Evolutionary conservation across 805 yeast genomes (phyloP), one percentile per base, ranked within the genome.

Genomic region (Teunomyces cretensis): DNA sequence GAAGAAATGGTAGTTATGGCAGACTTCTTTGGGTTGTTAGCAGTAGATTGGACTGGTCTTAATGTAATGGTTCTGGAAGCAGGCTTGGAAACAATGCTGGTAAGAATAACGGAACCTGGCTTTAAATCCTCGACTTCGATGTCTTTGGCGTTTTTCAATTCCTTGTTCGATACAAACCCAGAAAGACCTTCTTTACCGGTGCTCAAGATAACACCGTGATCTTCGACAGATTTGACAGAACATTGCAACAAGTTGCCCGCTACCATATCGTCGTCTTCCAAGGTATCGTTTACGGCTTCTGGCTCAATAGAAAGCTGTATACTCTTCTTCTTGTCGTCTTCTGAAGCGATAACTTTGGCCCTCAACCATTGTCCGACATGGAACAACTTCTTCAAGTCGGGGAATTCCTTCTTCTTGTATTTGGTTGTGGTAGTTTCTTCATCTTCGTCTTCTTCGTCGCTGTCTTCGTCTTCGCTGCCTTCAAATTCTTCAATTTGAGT

Each of bases 191-290:
- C 63, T 33, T 50, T 57, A 28, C 97, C 97, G 32, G 86, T 63
- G 54, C 84, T 85, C 35, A 92, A 67, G 45, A 88, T 79, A 17
- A 82, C 78, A 67, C 99, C 99, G 62, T 89, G 97, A 62, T 94
- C 99, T 74, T 94, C 98, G 17, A 88, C 67, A 39, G 95, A 84
- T 49, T 74, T 76, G 16, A 94, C 81, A 2, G 88, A 74, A 17
- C 83, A 91, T 66, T 94, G 99, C 2, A 94, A 60, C 3, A 85
- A 60, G 47, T 79, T 73, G 36, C 88, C 89, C 22, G 73, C 56
- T 5, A 71, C 65, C 40, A 87, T 65, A 60, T 90, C 97, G 37
- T 84, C 90, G 4, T 72, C 78, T 43, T 71, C 77, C 46, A 90
- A 67, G 11, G 68, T 48, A 15, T 74, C 70, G 59, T 94, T 94